Conservation (phyloP, 331 rosid species). For the Cydonia oblonga region DNA sequence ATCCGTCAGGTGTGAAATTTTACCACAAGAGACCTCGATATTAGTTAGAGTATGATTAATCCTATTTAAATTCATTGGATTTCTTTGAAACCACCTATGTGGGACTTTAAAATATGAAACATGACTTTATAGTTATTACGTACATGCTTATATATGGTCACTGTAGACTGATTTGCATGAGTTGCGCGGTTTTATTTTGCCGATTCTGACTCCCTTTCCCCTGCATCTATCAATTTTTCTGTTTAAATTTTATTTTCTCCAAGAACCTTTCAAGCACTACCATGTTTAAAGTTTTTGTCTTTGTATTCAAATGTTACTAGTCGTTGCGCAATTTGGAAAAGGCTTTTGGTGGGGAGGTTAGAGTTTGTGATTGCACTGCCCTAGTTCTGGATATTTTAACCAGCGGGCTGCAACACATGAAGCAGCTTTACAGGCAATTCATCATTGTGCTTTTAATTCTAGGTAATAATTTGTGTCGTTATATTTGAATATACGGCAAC, state of each 20-base stretch:
- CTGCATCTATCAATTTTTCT: neutral
- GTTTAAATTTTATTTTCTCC: no score
- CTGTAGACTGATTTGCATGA: neutral
- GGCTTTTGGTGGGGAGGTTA: slow-evolving; percentile 82
- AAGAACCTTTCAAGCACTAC: no score
- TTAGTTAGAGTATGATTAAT: no score
- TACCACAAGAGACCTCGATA: no score
- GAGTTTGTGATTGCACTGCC: slow-evolving; percentile 94
- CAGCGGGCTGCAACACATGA: slow-evolving; percentile 99
- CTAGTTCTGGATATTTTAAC: slow-evolving; percentile 84
- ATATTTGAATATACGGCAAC: neutral
- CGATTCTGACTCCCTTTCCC: neutral
- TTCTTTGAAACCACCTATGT: no score
- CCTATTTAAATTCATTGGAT: no score
- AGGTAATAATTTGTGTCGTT: neutral
- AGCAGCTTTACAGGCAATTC: slow-evolving; percentile 74
- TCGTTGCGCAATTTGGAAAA: slow-evolving; percentile 88
- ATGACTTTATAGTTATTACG: slow-evolving; percentile 4
- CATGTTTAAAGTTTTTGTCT: no score
- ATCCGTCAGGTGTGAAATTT: no score
- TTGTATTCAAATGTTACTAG: slow-evolving; percentile 15
- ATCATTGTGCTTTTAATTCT: neutral
- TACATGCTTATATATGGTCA: slow-evolving; percentile 2
- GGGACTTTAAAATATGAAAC: no score
- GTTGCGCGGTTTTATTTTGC: neutral